Evolutionary conservation across 2,329 filamentous ascomycete species (phyloP).

Genomic region (Fusarium odoratissimum): DNA sequence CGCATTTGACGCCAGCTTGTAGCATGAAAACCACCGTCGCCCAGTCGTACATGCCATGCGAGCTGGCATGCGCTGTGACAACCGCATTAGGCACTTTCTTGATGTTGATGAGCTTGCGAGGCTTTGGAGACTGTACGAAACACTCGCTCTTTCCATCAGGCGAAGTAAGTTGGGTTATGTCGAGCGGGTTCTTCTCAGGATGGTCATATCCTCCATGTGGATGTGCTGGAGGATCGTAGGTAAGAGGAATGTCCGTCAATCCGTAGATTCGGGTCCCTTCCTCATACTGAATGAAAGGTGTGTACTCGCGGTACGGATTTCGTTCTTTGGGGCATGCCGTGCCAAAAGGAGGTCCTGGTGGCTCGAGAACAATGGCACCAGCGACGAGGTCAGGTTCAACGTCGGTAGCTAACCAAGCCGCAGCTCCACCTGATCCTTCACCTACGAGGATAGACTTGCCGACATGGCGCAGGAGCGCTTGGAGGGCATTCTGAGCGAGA

Average conservation of each 20-base stretch:
- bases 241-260: constrained; percentile 55
- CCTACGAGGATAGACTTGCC: constrained; percentile 59
- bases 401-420: constrained; percentile 62
- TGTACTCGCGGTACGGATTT: constrained; percentile 32
- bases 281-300: constrained; percentile 41
- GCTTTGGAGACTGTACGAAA: constrained; percentile 32
- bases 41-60: constrained; percentile 66
- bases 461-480: constrained; percentile 56
- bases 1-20: constrained; percentile 61
- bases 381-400: constrained; percentile 59
- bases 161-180: constrained; percentile 16
- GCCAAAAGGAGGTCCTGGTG: constrained; percentile 63
- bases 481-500: constrained; percentile 51
- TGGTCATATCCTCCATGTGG: constrained; percentile 18
- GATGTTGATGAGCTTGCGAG: constrained; percentile 61
- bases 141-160: constrained; percentile 33
- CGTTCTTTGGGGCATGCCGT: constrained; percentile 6
- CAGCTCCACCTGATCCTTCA: constrained; percentile 61
- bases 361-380: constrained; percentile 64
- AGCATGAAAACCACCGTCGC: constrained; percentile 63
- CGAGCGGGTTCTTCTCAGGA: constrained; percentile 20
- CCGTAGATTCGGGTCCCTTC: constrained; percentile 52
- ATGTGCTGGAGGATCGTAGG: constrained; percentile 53
- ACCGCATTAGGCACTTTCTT: constrained; percentile 60
- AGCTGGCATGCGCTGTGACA: constrained; percentile 64